Base-by-base conservation (phyloP, 768 basidiomycete genomes). In the Crepidotus variabilis region DNA sequence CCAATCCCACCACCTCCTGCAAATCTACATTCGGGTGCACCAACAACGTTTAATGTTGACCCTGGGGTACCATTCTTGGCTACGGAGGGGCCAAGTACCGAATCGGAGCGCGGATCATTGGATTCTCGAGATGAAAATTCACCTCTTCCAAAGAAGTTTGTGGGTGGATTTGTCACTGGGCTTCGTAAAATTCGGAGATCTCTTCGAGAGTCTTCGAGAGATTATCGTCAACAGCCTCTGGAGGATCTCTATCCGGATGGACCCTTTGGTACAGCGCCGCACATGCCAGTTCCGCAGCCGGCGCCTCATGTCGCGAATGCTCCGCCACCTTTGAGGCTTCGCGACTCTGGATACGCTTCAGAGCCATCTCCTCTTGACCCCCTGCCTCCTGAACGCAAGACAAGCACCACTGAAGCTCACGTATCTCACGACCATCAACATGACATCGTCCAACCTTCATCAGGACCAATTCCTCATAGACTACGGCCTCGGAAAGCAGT, bases 151-250 rank as follows among this genome's bases (percentile, higher is more conserved):
- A 57, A 21, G 5, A 55, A 64, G 36, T 56, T 72, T 14, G 54
- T 69, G 3, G 67, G 65, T 16, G 67, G 69, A 1, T 56, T 77
- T 18, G 70, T 75, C 52, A 62, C 63, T 0, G 70, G 71, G 3
- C 53, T 77, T 7, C 72, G 67, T 58, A 70, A 67, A 51, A 65
- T 64, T 2, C 53, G 55, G 33, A 55, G 6, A 56, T 60, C 66
- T 21, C 62, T 67, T 47, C 61, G 61, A 36, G 57, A 63, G 55
- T 55, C 14, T 54, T 52, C n/a, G 59, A 55, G 22, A 49, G 58
- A 54, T 56, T 51, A n/a, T 34, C 53, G 54, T 57, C 28, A 50
- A 49, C 50, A 39, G 13, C 51, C 51, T 45, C 18, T 35, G 52
- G 18, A 47, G 49, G 54, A 33, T 28, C 45, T 45, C 18, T 48